Base-by-base conservation (phyloP, 768 basidiomycete species). In the Phylloporus sp. region DNA sequence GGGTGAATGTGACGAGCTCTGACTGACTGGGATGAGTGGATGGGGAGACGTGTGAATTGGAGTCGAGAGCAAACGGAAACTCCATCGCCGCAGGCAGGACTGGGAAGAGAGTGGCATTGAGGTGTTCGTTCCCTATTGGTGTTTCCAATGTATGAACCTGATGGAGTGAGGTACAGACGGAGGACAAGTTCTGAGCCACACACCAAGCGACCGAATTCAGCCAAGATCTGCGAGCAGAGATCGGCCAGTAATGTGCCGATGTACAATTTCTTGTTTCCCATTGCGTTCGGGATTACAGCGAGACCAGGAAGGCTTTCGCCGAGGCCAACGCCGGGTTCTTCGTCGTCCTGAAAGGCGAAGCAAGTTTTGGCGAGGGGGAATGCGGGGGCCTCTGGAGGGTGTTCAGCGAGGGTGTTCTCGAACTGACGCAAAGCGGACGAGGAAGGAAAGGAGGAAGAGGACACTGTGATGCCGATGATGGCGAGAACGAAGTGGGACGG, bases 171-270 rank as follows among this genome's bases (percentile, higher is more conserved):
- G 46, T 5, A 17, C 8, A 34, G 38, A 45, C 11, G 17, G 5
- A 6, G 15, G 9, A 36, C 8, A 32, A 46, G 38, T 20, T 44
- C 26, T 27, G 8, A 9, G 35, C 38, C n/a, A 59, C 87, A 50
- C 56, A 96, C 95, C 71, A 96, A 64, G 29, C 80, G 77, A 29
- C 90, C 86, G 55, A 98, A 86, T 63, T 91, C 90, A 18, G 80
- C 80, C 20, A 99, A 71, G 39, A 97, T 79, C 51, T 86, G 82
- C 27, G 92, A 91, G 55, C 90, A 93, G 17, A 96, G 67, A 60
- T 92, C 91, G 15, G 90, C 91, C 45, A 99, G 68, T 33, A 97
- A 69, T 15, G 91, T 91, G 24, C 90, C 89, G 44, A 98, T 75
- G 62, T 94, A 93, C 24, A 90, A 66, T 56, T 81, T 86, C 64